These are phyloP conservation scores for Boletus albobrunnescens DNA, from an alignment of 1,284 basidiomycete species.

Conservation along the genomic window DNA sequence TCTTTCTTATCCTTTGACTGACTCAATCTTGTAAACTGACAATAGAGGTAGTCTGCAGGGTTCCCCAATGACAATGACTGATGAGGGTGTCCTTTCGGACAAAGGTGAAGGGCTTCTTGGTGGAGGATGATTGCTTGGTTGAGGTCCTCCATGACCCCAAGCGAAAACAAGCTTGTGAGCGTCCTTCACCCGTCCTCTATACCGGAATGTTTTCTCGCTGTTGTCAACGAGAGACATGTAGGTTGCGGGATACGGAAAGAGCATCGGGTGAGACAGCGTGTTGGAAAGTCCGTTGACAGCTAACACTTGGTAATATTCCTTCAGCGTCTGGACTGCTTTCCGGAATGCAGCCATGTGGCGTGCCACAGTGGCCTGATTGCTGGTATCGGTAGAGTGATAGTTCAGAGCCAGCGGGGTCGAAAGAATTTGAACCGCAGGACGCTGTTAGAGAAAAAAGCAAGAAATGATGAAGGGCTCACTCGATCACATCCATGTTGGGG, in stretches of 20 bases:
- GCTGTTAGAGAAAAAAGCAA: no score
- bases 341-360: conserved; percentile 7
- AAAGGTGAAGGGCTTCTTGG: no score
- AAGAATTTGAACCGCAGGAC: no score
- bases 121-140: no score
- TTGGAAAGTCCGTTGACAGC: not conserved
- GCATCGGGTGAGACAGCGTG: no score
- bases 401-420: not conserved
- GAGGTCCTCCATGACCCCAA: no score
- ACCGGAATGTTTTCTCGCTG: not conserved
- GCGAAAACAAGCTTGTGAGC: not conserved
- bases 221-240: not conserved
- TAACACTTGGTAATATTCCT: not conserved
- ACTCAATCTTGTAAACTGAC: no score
- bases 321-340: not conserved
- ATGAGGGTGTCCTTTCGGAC: not conserved
- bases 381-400: not conserved
- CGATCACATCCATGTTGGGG: no score
- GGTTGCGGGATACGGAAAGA: not conserved
- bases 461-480: no score
- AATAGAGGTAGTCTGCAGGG: no score
- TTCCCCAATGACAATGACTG: no score
- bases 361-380: not conserved
- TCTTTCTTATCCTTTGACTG: no score
- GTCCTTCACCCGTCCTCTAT: not conserved